Conservation (phyloP, 2,329 filamentous ascomycete genomes). For the Penicillium fuscoglaucum region DNA sequence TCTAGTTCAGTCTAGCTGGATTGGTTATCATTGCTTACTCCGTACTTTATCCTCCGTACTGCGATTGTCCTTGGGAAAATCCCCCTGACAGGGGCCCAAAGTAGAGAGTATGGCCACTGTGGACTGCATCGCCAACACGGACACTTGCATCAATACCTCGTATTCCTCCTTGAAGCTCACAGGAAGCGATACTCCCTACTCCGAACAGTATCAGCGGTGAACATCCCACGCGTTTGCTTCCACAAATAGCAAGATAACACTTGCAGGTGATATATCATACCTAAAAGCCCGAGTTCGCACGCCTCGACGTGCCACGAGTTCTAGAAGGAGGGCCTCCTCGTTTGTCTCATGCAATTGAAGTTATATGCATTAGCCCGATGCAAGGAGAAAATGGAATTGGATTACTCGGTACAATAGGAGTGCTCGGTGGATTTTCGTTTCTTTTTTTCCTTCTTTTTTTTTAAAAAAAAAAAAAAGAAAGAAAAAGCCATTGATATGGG, state of each 20-base stretch:
- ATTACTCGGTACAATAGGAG: background rate
- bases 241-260: background rate
- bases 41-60: background rate
- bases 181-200: background rate
- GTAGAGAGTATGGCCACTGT: background rate
- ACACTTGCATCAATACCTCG: background rate
- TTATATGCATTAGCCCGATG: background rate
- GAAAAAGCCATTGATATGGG: background rate
- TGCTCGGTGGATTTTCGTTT: background rate
- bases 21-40: background rate
- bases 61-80: background rate
- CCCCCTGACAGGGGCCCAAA: background rate
- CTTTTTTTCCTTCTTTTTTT: background rate
- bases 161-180: background rate
- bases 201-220: background rate
- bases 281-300: background rate
- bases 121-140: background rate
- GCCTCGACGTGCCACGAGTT: background rate
- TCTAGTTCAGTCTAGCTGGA: background rate
- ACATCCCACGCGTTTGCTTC: background rate
- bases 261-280: background rate
- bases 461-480: too few relatives aligned
- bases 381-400: background rate
- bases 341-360: background rate
- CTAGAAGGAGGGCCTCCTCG: background rate